A percentile compares a stretch with the other conserved stretches of the same genome.
These are phyloP conservation scores for Novymonas esmeraldas DNA, from an alignment of 208 protist species.

Conservation along the genomic window DNA sequence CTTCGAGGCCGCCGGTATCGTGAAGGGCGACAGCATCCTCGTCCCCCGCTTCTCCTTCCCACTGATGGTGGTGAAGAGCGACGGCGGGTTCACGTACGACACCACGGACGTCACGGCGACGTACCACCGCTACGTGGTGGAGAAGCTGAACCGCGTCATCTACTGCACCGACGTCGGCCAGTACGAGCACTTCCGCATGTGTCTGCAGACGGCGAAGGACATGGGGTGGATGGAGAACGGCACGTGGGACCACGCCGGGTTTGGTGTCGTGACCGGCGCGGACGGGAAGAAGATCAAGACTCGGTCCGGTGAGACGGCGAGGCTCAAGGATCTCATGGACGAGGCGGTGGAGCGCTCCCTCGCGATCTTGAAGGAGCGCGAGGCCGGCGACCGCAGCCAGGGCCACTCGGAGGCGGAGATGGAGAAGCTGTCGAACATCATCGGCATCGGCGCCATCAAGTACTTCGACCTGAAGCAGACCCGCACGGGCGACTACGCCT, in stretches of 20 bases:
- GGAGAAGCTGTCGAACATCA: slow-evolving; percentile 77
- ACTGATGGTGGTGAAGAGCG: slow-evolving; percentile 95
- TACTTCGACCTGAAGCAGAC: slow-evolving; percentile 97
- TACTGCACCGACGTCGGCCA: slow-evolving; percentile 97
- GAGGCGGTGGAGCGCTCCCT: slow-evolving; percentile 91
- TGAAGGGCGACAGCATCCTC: slow-evolving; percentile 69
- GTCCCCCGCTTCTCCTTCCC: slow-evolving; percentile 93
- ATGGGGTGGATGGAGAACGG: slow-evolving; percentile 87
- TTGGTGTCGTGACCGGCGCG: slow-evolving; percentile 92
- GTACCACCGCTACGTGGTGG: slow-evolving; percentile 90
- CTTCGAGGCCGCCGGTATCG: slow-evolving; percentile 69
- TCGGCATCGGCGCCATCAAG: slow-evolving; percentile 96
- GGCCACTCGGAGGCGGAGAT: slow-evolving; percentile 87
- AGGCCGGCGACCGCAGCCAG: slow-evolving; percentile 74
- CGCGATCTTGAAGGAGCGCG: slow-evolving; percentile 83
- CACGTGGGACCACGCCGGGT: slow-evolving; percentile 93
- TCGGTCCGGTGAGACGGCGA: slow-evolving; percentile 94
- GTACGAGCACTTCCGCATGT: slow-evolving; percentile 94
- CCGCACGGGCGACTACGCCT: slow-evolving; percentile 95
- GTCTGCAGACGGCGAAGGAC: slow-evolving; percentile 86
- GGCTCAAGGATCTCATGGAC: slow-evolving; percentile 96
- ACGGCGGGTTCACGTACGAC: slow-evolving; percentile 96
- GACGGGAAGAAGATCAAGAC: slow-evolving; percentile 98
- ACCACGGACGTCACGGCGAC: slow-evolving; percentile 93
- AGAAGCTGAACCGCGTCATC: slow-evolving; percentile 90